Evolutionary conservation across 352 stramenopile species (phyloP).

Genomic region (Phytopythium vexans): DNA sequence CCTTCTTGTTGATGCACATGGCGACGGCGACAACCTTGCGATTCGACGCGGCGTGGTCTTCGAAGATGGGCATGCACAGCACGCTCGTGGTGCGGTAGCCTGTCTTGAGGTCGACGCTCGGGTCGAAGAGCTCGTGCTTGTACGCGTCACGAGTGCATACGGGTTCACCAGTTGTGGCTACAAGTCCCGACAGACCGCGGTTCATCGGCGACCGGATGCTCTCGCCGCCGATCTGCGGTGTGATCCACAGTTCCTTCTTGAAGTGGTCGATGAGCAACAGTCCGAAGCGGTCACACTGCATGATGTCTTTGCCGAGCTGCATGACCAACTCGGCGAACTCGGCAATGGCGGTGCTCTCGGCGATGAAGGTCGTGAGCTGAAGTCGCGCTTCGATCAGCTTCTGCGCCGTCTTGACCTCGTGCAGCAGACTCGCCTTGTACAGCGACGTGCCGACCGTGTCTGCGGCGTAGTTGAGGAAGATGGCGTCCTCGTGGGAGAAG

Average conservation of each 20-base stretch:
- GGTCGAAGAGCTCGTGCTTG: conserved; percentile 69
- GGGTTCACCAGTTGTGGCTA: conserved; percentile 51
- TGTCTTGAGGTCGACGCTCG: conserved; percentile 65
- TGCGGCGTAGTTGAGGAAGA: conserved; percentile 73
- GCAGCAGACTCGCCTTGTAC: conserved; percentile 66
- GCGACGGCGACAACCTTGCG: conserved; percentile 60
- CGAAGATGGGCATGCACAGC: conserved; percentile 70
- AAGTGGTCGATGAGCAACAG: conserved; percentile 72
- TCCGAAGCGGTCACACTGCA: conserved; percentile 70
- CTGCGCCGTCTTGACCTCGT: conserved; percentile 66
- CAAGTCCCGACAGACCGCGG: conserved; percentile 60
- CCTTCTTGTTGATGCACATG: conserved; percentile 91
- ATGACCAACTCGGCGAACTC: conserved; percentile 68
- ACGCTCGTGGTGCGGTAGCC: conserved; percentile 75
- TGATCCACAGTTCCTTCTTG: conserved; percentile 80
- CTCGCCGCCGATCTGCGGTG: conserved; percentile 38
- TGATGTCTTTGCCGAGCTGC: conserved; percentile 70
- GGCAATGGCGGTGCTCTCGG: conserved; percentile 56
- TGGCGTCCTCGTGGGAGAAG: conserved; percentile 58
- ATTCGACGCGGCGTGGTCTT: conserved; percentile 39
- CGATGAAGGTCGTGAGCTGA: conserved; percentile 60
- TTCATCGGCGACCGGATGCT: conserved; percentile 67
- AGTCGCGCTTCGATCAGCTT: conserved; percentile 66
- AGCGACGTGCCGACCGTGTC: conserved; percentile 65
- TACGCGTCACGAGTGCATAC: conserved; percentile 69